A percentile compares a stretch with the other conserved stretches of the same genome.
Evolutionary conservation across 306 rosid species (phyloP).

Genomic region (Aeschynomene evenia): DNA sequence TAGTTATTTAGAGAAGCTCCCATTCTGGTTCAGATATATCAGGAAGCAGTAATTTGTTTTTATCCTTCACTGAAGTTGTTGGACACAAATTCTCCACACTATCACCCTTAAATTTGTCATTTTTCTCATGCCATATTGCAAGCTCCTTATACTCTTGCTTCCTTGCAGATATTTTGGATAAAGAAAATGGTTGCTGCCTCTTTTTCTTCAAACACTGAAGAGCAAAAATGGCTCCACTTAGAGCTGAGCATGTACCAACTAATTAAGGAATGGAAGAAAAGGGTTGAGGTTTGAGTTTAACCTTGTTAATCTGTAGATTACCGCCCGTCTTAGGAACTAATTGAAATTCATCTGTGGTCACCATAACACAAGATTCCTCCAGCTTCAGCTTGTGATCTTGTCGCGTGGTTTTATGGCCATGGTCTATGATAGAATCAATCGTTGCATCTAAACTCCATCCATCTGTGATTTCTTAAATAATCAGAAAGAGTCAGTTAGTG

Average conservation of each 20-base stretch:
- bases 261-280: background rate
- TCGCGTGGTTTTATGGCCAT: conserved; percentile 33
- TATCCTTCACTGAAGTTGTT: conserved; percentile 23
- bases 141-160: conserved; percentile 81
- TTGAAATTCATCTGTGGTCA: conserved; percentile 52
- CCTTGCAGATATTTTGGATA: conserved; percentile 60
- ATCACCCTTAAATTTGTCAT: conserved; percentile 24
- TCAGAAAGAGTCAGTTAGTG: background rate
- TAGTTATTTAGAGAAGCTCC: conserved; percentile 70
- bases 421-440: conserved; percentile 27
- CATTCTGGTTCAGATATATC: conserved; percentile 63
- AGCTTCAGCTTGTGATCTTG: conserved; percentile 39
- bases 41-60: conserved; percentile 20
- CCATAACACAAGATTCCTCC: conserved; percentile 73
- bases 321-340: conserved; percentile 29
- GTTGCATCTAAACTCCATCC: conserved; percentile 31
- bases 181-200: conserved; percentile 48
- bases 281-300: conserved; percentile 14
- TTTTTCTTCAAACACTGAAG: conserved; percentile 52
- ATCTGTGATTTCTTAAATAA: conserved; percentile 41
- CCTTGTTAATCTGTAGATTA: conserved; percentile 55
- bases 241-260: background rate
- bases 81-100: conserved; percentile 24
- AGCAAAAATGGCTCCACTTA: background rate
- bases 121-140: conserved; percentile 48